Percentiles rank a stretch among this genome's conserved stretches.
phyloP scores from a whole-genome alignment of 2,329 filamentous ascomycete species.

The Pseudogymnoascus sp. region DNA sequence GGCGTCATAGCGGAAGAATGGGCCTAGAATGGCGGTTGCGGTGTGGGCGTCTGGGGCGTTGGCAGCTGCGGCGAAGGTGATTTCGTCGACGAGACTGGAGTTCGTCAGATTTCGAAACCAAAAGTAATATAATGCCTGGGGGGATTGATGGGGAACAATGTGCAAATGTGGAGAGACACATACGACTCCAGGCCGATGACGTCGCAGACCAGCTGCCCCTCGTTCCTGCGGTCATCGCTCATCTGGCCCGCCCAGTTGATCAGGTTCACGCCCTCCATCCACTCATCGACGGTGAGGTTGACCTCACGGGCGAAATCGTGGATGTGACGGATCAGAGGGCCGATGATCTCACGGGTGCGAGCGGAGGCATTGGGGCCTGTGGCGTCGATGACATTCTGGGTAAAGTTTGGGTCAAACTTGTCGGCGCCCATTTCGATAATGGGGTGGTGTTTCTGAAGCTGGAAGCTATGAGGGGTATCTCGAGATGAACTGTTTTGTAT shows the following conservation, averaged over 20 bases:
- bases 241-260: conserved; percentile 57
- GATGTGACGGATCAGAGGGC: conserved; percentile 46
- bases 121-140: neutral
- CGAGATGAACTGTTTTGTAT: too few species aligned
- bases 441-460: too few species aligned
- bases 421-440: too few species aligned
- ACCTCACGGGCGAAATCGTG: conserved; percentile 54
- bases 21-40: conserved; percentile 54
- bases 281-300: conserved; percentile 52
- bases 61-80: conserved; percentile 19
- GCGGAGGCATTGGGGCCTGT: conserved; percentile 54
- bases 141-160: too few species aligned
- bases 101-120: conserved; percentile 18
- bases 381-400: conserved; percentile 52
- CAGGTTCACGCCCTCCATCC: conserved; percentile 48
- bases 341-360: conserved; percentile 49
- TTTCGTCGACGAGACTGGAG: conserved; percentile 34
- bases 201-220: conserved; percentile 57
- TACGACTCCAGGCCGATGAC: conserved; percentile 56
- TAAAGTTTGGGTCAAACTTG: conserved; percentile 46
- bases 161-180: conserved; percentile 11
- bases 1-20: conserved; percentile 56
- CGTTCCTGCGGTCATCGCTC: conserved; percentile 55
- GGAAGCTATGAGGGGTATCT: too few species aligned
- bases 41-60: conserved; percentile 30